Percentiles rank a stretch among this genome's conserved stretches.
Evolutionary conservation across 441 rosid species (phyloP).

Genomic region (Rhodomyrtus psidioides): DNA sequence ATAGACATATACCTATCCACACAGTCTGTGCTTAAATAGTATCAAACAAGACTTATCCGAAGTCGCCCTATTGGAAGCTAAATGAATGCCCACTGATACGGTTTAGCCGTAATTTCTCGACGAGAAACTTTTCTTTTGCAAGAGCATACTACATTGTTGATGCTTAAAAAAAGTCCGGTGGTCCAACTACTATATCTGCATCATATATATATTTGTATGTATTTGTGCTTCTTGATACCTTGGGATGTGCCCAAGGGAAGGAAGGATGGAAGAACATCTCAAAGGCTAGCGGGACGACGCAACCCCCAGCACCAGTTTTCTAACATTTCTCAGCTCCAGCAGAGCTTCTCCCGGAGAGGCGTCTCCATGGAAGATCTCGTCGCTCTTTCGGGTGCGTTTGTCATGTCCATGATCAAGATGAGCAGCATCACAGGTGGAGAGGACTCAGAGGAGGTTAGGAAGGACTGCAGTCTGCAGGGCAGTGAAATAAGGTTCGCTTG

Average conservation of each 20-base stretch:
- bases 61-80: not conserved
- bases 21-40: not conserved
- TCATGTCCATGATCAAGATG: constrained; percentile 51
- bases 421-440: constrained; percentile 41
- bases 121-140: not conserved
- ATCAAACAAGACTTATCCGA: not conserved
- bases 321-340: constrained; percentile 43
- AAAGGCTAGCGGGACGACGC: constrained; percentile 39
- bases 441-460: constrained; percentile 30
- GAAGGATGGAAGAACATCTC: constrained; percentile 56
- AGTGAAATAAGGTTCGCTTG: constrained; percentile 7
- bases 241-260: constrained; percentile 65
- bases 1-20: not conserved
- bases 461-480: constrained; percentile 27
- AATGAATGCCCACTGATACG: not conserved
- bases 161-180: constrained; percentile 35
- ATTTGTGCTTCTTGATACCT: too few species aligned
- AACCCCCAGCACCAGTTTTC: constrained; percentile 42
- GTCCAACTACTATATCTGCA: constrained; percentile 15
- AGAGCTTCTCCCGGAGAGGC: constrained; percentile 45
- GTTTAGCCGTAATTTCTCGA: not conserved
- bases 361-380: constrained; percentile 42
- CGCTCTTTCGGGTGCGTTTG: constrained; percentile 53
- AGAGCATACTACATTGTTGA: not conserved
- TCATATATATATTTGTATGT: too few species aligned